Conservation (phyloP, 805 yeast genomes). For the Candida insectalens region DNA sequence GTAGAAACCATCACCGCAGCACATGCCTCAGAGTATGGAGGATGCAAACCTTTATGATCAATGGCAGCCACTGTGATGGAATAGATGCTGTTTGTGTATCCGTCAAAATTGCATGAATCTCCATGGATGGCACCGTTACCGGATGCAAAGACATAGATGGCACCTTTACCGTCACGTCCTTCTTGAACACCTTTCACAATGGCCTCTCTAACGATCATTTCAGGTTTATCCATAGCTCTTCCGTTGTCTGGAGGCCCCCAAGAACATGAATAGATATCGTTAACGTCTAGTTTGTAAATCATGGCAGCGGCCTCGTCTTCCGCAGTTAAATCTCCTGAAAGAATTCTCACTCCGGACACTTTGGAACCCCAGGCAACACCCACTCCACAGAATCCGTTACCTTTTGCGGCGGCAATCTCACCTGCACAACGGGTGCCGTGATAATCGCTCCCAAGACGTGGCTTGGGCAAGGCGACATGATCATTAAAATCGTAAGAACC, state of each 20-base stretch:
- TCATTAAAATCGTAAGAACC: constrained; percentile 95
- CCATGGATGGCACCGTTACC: constrained; percentile 84
- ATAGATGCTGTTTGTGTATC: constrained; percentile 91
- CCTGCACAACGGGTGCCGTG: constrained; percentile 99
- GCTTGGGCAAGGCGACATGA: constrained; percentile 66
- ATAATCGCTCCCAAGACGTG: constrained; percentile 69
- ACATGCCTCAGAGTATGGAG: constrained; percentile 85
- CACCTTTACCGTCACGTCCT: constrained; percentile 76
- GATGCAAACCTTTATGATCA: constrained; percentile 80
- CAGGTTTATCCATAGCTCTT: constrained; percentile 75
- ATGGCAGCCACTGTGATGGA: constrained; percentile 93
- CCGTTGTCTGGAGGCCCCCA: constrained; percentile 99
- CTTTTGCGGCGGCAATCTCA: constrained; percentile 82
- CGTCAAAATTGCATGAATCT: constrained; percentile 94
- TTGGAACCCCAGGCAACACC: constrained; percentile 89
- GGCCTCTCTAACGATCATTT: constrained; percentile 66
- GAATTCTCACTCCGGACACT: constrained; percentile 83
- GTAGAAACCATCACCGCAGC: constrained; percentile 93
- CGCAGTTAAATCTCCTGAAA: constrained; percentile 69
- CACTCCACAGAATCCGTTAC: constrained; percentile 82
- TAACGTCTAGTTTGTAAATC: constrained; percentile 67
- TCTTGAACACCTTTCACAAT: constrained; percentile 74
- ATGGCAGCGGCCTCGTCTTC: constrained; percentile 90
- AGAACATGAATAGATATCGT: constrained; percentile 92
- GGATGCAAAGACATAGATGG: constrained; percentile 88